Conservation (phyloP, 345 rosid species). For the Toxicodendron radicans region DNA sequence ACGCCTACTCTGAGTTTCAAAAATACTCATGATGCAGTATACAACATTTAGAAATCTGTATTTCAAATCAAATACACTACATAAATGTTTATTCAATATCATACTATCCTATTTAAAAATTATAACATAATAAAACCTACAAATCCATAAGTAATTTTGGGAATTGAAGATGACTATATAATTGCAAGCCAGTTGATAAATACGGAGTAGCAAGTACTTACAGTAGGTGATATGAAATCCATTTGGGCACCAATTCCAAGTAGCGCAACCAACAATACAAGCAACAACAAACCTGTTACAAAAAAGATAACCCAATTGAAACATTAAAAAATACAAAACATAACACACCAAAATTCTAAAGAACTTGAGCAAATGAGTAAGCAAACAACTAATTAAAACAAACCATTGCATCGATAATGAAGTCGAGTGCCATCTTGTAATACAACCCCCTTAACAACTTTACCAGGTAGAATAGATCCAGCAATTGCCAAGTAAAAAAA, state of each 20-base stretch:
- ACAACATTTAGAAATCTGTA: neutral
- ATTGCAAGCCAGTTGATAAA: neutral
- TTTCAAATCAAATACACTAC: neutral
- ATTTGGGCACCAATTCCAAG: constrained; percentile 5
- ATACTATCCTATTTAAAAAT: neutral
- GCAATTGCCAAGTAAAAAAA: constrained; percentile 16
- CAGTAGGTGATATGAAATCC: constrained; percentile 6
- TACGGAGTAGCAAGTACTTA: neutral
- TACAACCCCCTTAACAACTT: constrained; percentile 9
- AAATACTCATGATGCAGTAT: neutral
- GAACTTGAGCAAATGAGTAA: no score
- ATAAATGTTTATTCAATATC: neutral
- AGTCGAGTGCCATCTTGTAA: constrained; percentile 12
- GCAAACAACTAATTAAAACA: neutral
- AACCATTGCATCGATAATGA: constrained; percentile 17
- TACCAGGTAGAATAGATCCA: constrained; percentile 11
- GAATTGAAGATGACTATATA: neutral
- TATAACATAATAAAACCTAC: neutral
- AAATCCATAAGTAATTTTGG: neutral
- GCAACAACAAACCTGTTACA: no score
- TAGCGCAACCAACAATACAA: neutral
- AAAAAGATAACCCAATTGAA: neutral
- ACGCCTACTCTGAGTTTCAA: neutral
- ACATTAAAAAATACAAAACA: neutral
- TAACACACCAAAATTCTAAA: neutral